Evolutionary conservation across 31 red algal species (phyloP).

Genomic region (Bonnemaisonia californica): DNA sequence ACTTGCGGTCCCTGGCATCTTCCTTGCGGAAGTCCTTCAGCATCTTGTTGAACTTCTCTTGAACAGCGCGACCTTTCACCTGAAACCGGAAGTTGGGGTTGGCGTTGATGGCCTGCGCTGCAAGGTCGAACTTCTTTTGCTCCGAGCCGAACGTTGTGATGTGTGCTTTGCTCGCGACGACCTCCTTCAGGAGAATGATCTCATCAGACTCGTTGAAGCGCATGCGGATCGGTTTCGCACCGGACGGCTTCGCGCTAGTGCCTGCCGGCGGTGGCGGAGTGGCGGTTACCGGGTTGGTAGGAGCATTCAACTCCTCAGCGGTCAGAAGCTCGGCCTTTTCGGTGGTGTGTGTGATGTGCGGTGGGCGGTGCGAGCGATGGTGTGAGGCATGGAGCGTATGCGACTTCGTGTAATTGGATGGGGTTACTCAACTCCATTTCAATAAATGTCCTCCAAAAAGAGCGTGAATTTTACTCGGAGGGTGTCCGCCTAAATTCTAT

Average conservation of each 20-base stretch:
- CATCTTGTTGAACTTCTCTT: conserved; percentile 23
- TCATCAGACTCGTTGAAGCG: background rate
- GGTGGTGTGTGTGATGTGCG: background rate
- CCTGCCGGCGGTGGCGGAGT: background rate
- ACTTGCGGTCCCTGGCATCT: background rate
- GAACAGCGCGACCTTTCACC: background rate
- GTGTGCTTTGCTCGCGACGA: conserved; percentile 7
- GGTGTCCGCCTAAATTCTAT: background rate
- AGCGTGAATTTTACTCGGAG: background rate
- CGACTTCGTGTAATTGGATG: background rate
- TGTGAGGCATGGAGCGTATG: background rate
- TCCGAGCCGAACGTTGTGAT: background rate
- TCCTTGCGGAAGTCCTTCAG: background rate
- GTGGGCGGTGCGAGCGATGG: background rate
- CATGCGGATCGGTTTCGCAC: background rate
- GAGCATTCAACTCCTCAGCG: background rate
- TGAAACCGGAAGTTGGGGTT: background rate
- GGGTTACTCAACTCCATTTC: conserved; percentile 6
- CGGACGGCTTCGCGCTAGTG: background rate
- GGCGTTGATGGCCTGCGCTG: background rate
- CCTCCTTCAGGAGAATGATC: conserved; percentile 7
- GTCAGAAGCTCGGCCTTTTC: background rate
- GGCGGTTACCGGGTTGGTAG: background rate
- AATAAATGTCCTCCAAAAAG: background rate
- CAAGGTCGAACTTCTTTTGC: background rate